phyloP scores from a whole-genome alignment of 257 asterid species.

The Solanum gandarillasii region DNA sequence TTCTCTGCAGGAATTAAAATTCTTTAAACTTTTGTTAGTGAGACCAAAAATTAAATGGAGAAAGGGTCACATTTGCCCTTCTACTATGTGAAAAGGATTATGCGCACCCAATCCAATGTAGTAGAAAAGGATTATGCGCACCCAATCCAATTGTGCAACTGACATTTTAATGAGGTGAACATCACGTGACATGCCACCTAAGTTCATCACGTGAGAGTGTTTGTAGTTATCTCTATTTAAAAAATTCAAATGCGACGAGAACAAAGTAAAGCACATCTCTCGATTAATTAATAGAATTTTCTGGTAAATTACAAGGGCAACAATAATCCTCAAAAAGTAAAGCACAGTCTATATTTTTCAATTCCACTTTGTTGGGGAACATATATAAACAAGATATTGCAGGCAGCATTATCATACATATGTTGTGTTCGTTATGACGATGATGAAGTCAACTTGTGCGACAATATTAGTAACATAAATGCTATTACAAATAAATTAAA shows the following conservation, averaged over 20 bases:
- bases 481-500: not conserved
- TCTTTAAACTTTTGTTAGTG: not conserved
- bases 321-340: not conserved
- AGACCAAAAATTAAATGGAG: not conserved
- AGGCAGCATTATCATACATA: not conserved
- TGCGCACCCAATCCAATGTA: not conserved
- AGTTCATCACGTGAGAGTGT: not conserved
- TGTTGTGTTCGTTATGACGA: not conserved
- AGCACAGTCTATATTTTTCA: not conserved
- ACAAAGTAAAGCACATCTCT: not conserved
- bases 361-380: not conserved
- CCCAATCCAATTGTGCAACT: not conserved
- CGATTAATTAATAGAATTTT: not conserved
- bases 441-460: not conserved
- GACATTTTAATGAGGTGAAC: not conserved
- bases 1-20: not conserved
- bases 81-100: not conserved
- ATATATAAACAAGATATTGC: not conserved
- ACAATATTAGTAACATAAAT: not conserved
- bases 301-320: not conserved
- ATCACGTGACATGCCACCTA: not conserved
- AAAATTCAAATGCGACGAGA: not conserved
- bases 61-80: not conserved
- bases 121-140: not conserved
- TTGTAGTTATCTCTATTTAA: not conserved